Percentiles rank a stretch among this genome's conserved stretches.
phyloP scores from a whole-genome alignment of 257 asterid species.

The Solanum chmielewskii region DNA sequence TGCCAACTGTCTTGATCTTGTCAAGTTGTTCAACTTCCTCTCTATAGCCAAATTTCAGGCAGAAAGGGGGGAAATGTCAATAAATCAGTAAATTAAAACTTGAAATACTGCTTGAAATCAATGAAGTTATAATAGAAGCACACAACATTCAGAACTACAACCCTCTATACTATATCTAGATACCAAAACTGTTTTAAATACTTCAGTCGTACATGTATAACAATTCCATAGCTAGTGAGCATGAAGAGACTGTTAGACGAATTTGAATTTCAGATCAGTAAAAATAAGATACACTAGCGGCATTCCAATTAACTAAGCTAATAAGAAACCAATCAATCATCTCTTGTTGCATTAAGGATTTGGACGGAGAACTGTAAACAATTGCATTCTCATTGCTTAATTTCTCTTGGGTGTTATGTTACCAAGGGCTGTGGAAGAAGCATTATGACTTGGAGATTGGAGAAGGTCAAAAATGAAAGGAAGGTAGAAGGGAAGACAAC shows the following conservation, averaged over 20 bases:
- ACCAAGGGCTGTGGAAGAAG: background rate
- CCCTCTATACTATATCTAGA: background rate
- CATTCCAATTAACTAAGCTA: background rate
- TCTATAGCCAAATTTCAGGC: slow-evolving; percentile 29
- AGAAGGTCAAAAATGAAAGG: background rate
- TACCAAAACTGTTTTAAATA: background rate
- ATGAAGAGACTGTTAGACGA: background rate
- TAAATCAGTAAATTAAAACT: background rate
- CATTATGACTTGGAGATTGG: background rate
- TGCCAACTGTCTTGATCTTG: slow-evolving; percentile 14
- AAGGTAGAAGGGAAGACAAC: background rate
- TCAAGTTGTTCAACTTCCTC: slow-evolving; percentile 34
- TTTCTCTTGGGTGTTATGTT: background rate
- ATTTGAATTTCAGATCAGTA: background rate
- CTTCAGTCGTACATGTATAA: background rate
- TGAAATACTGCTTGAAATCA: background rate
- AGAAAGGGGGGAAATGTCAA: background rate
- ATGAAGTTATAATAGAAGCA: background rate
- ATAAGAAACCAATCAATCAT: background rate
- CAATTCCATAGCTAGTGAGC: background rate
- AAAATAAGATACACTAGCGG: background rate
- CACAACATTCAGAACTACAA: background rate
- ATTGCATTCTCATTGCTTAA: background rate
- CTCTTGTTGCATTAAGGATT: background rate
- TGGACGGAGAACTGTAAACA: background rate